Percentiles rank a stretch among this genome's conserved stretches.
phyloP scores from a whole-genome alignment of 1,139 yeast genomes.

The Trichomonascaceae sp. region DNA sequence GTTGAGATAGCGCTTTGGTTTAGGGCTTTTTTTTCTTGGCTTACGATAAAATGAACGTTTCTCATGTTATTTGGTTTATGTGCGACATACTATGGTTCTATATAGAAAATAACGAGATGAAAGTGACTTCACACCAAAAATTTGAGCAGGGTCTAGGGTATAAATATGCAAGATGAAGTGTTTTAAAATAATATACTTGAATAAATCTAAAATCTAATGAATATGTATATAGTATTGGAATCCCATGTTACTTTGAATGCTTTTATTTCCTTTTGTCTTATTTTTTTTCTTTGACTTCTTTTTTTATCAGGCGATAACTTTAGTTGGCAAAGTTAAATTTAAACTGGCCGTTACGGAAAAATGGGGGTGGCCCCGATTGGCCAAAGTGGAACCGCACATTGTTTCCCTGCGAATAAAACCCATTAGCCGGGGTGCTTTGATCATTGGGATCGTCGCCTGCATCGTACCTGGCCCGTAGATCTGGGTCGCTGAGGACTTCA shows the following conservation, averaged over 20 bases:
- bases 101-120: neutral
- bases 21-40: neutral
- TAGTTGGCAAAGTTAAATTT: neutral
- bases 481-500: constrained; percentile 69
- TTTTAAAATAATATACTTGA: neutral
- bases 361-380: neutral
- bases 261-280: too few relatives aligned
- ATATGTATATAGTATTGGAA: neutral
- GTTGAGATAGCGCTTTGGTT: neutral
- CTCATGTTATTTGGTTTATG: too few relatives aligned
- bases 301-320: neutral
- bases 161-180: neutral
- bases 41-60: too few relatives aligned
- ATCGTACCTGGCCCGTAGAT: constrained; percentile 60
- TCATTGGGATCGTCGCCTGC: constrained; percentile 55
- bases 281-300: neutral
- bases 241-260: neutral
- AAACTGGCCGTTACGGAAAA: neutral
- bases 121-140: neutral
- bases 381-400: neutral
- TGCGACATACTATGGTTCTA: too few relatives aligned
- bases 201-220: neutral
- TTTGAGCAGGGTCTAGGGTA: neutral
- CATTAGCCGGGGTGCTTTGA: constrained; percentile 18
- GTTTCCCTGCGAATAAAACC: neutral